Percentiles rank a stretch among this genome's conserved stretches.
phyloP scores from a whole-genome alignment of 768 basidiomycete species.

The Phylloporus sp. region DNA sequence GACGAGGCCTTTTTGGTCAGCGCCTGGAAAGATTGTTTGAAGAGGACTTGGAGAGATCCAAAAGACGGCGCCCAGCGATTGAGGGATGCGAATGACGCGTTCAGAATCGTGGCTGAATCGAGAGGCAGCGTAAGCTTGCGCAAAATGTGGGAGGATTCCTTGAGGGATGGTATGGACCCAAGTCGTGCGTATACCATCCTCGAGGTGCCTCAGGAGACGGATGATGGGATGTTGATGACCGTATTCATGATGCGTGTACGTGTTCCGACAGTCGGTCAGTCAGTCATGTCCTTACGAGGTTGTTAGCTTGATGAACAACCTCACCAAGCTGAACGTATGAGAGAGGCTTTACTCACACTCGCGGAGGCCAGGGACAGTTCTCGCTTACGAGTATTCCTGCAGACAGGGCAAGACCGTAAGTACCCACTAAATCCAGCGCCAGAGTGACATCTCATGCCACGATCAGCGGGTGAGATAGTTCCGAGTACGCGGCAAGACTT shows the following conservation, averaged over 20 bases:
- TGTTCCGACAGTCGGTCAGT: conserved; percentile 7
- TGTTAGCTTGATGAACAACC: conserved; percentile 69
- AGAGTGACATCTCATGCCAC: conserved; percentile 1
- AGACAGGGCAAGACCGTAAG: conserved; percentile 74
- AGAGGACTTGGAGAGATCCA: conserved; percentile 51
- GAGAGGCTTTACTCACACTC: conserved; percentile 68
- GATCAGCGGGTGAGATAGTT: conserved; percentile 61
- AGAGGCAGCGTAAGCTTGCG: conserved; percentile 49
- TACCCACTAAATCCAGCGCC: conserved; percentile 13
- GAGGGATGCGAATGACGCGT: conserved; percentile 59
- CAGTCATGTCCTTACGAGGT: conserved; percentile 6
- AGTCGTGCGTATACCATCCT: conserved; percentile 69
- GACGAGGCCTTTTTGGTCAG: conserved; percentile 65
- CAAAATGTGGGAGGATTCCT: conserved; percentile 50
- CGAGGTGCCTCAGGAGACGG: conserved; percentile 65
- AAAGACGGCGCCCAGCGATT: conserved; percentile 44
- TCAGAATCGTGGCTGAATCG: conserved; percentile 64
- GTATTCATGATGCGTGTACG: conserved; percentile 68
- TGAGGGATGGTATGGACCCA: conserved; percentile 59
- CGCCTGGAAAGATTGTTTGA: conserved; percentile 61
- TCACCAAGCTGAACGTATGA: conserved; percentile 62
- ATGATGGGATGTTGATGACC: conserved; percentile 74
- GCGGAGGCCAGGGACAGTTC: conserved; percentile 71
- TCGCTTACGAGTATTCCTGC: conserved; percentile 61
- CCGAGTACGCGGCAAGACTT: conserved; percentile 56